Conservation (phyloP, 2,329 filamentous ascomycete genomes). For the Emmonsiellopsis sp. region DNA sequence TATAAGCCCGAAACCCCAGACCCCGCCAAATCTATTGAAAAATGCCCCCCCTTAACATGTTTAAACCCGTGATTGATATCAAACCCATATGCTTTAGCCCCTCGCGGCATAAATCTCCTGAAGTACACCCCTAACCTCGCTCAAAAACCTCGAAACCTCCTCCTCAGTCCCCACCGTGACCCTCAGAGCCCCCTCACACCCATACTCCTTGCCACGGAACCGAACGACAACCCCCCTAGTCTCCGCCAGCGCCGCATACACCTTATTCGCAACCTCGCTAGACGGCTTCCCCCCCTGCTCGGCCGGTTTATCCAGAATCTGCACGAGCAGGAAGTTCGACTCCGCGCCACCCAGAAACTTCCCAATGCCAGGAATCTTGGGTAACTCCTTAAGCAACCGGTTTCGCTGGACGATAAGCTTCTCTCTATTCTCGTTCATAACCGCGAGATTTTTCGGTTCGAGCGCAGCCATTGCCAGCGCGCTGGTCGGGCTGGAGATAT, state of each 20-base stretch:
- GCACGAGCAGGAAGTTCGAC: slow-evolving; percentile 84
- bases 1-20: too few relatives aligned
- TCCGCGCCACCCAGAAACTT: slow-evolving; percentile 67
- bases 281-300: slow-evolving; percentile 58
- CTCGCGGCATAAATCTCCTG: slow-evolving; percentile 34
- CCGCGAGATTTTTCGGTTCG: slow-evolving; percentile 53
- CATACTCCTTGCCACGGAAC: slow-evolving; percentile 86
- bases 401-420: slow-evolving; percentile 67
- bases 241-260: slow-evolving; percentile 80
- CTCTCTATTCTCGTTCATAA: slow-evolving; percentile 63
- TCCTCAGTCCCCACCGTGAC: slow-evolving; percentile 86
- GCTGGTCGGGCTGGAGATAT: slow-evolving; percentile 80
- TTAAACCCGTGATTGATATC: background rate
- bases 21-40: too few relatives aligned
- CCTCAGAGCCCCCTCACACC: slow-evolving; percentile 77
- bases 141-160: slow-evolving; percentile 72
- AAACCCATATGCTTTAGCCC: background rate
- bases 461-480: slow-evolving; percentile 69
- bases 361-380: slow-evolving; percentile 67
- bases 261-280: slow-evolving; percentile 65
- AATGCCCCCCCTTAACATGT: background rate
- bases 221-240: slow-evolving; percentile 81
- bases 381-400: slow-evolving; percentile 63
- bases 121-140: slow-evolving; percentile 51
- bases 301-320: slow-evolving; percentile 61